Evolutionary conservation across 352 stramenopile genomes (phyloP).

Genomic region (Peronospora tabacina): DNA sequence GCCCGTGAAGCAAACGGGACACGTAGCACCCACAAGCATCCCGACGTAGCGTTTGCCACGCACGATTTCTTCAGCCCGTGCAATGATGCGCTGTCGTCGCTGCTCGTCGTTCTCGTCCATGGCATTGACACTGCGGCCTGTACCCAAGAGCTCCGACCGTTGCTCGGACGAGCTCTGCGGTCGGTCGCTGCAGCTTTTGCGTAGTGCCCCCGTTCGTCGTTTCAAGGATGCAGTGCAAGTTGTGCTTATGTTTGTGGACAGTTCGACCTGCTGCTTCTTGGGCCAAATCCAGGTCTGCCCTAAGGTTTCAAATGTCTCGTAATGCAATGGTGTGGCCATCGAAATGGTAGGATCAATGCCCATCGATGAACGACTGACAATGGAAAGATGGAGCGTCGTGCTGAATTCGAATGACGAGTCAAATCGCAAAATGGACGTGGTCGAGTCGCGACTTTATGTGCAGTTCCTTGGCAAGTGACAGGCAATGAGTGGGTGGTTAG

Average conservation of each 20-base stretch:
- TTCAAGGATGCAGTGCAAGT: slow-evolving; percentile 24
- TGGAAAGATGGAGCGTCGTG: too few relatives aligned
- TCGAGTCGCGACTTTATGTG: not conserved
- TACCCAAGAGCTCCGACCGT: slow-evolving; percentile 10
- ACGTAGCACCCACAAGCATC: slow-evolving; percentile 55
- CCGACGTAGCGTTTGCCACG: slow-evolving; percentile 52
- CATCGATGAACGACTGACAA: slow-evolving; percentile 2
- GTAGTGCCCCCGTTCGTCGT: slow-evolving; percentile 19
- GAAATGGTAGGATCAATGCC: slow-evolving; percentile 12
- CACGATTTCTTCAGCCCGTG: slow-evolving; percentile 58
- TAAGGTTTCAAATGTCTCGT: slow-evolving; percentile 35
- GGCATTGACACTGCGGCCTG: slow-evolving; percentile 25
- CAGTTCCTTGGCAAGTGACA: slow-evolving; percentile 14
- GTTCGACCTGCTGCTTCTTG: slow-evolving; percentile 28
- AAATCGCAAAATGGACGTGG: too few relatives aligned
- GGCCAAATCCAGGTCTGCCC: slow-evolving; percentile 32
- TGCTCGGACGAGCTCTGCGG: slow-evolving; percentile 18
- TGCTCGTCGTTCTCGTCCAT: slow-evolving; percentile 25
- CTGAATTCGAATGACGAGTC: too few relatives aligned
- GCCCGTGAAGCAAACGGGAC: slow-evolving; percentile 60
- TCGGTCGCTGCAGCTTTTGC: slow-evolving; percentile 36
- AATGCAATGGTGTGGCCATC: slow-evolving; percentile 16
- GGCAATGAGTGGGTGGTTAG: slow-evolving; percentile 10
- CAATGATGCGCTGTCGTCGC: slow-evolving; percentile 37
- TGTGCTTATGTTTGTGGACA: slow-evolving; percentile 6